phyloP scores from a whole-genome alignment of 805 yeast genomes.

The Ogataea trehaloabstinens region DNA sequence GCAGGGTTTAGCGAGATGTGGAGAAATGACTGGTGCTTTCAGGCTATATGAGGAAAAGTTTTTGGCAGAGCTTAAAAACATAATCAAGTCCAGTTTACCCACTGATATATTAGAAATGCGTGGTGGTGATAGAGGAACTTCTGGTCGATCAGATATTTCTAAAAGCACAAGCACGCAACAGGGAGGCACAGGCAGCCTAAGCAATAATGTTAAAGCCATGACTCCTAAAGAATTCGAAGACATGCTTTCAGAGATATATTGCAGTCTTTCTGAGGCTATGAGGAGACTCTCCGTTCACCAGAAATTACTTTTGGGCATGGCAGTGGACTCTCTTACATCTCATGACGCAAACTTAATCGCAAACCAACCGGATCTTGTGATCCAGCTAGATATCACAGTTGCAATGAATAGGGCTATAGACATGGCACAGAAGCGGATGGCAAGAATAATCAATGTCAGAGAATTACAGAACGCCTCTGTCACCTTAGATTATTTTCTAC shows the following conservation, averaged over 20 bases:
- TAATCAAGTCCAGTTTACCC: constrained; percentile 68
- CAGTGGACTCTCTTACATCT: constrained; percentile 46
- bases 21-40: constrained; percentile 60
- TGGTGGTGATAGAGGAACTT: constrained; percentile 14
- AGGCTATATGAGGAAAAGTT: constrained; percentile 64
- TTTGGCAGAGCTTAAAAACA: constrained; percentile 66
- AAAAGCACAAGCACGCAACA: constrained; percentile 24
- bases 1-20: constrained; percentile 58
- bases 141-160: constrained; percentile 29
- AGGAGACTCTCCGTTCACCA: constrained; percentile 76
- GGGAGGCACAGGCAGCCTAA: constrained; percentile 27
- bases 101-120: constrained; percentile 30
- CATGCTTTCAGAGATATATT: constrained; percentile 60
- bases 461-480: constrained; percentile 64
- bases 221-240: constrained; percentile 72
- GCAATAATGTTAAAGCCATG: constrained; percentile 56
- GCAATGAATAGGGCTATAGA: constrained; percentile 69
- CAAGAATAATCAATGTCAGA: constrained; percentile 74
- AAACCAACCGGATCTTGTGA: constrained; percentile 38
- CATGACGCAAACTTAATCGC: constrained; percentile 27
- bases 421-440: constrained; percentile 70
- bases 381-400: constrained; percentile 63
- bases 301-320: constrained; percentile 69
- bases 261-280: constrained; percentile 67
- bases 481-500: constrained; percentile 58